These are phyloP conservation scores for Umbelopsis ramanniana DNA, from an alignment of 192 early-diverging fungal genomes.

Conservation along the genomic window DNA sequence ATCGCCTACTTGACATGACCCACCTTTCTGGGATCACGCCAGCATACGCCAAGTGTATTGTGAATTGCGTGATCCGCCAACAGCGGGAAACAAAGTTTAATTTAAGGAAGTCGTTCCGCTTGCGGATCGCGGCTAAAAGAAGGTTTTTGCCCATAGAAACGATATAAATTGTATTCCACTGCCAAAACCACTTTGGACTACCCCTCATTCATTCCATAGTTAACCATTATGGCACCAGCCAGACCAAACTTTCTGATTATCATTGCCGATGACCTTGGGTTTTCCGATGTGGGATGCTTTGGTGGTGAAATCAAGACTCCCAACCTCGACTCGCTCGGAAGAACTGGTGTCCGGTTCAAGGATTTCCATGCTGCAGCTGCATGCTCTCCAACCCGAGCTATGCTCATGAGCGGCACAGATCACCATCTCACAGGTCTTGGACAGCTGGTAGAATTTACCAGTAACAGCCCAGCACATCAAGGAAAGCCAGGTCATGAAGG, in stretches of 20 bases:
- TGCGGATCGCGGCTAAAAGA: neutral
- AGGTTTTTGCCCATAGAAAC: no score
- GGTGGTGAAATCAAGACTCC: constrained; percentile 21
- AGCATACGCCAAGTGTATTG: no score
- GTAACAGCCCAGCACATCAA: constrained; percentile 19
- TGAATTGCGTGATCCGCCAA: no score
- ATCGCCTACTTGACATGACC: no score
- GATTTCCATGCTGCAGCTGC: constrained; percentile 24
- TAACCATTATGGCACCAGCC: neutral
- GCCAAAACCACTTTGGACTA: no score
- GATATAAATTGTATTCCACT: neutral
- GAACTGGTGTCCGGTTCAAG: constrained; percentile 3
- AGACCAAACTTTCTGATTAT: constrained; percentile 23
- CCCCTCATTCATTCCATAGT: neutral
- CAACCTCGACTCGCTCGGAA: constrained; percentile 12
- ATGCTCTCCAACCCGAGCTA: constrained; percentile 20
- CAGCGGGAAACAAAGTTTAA: no score
- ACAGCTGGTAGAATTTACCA: constrained; percentile 19
- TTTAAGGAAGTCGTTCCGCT: no score
- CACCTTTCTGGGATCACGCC: no score
- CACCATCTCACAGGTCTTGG: constrained; percentile 19
- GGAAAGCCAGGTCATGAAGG: constrained; percentile 24
- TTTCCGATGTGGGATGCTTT: constrained; percentile 23
- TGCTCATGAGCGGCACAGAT: constrained; percentile 21
- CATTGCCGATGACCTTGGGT: constrained; percentile 22